Percentiles rank a stretch among this genome's conserved stretches.
These are phyloP conservation scores for Ganoderma sp. DNA, from an alignment of 1,284 basidiomycete genomes.

Conservation along the genomic window DNA sequence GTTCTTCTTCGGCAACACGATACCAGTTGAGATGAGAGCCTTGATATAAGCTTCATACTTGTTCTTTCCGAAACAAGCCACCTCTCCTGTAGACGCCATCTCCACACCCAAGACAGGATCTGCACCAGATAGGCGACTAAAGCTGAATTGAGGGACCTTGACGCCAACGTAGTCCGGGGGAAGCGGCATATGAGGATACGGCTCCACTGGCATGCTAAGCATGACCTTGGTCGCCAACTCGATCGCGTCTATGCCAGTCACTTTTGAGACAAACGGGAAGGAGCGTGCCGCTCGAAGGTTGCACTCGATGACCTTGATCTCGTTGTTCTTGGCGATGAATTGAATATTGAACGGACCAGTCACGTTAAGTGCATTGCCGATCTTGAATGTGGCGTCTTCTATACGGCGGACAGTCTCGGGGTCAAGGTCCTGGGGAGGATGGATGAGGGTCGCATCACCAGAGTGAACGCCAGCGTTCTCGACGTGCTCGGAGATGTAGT, in stretches of 20 bases:
- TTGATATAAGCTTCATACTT: constrained; percentile 99
- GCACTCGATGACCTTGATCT: constrained; percentile 99
- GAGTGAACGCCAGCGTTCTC: constrained; percentile 99
- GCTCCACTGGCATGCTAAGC: constrained; percentile 87
- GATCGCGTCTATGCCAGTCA: constrained; percentile 96
- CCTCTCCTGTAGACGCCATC: constrained; percentile 99
- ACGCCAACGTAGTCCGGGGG: constrained; percentile 96
- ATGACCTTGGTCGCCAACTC: constrained; percentile 99
- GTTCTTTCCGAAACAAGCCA: constrained; percentile 97
- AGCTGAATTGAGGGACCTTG: constrained; percentile 99
- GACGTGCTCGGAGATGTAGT: constrained; percentile 99
- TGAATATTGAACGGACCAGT: constrained; percentile 99
- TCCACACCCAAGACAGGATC: constrained; percentile 99
- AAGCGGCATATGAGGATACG: constrained; percentile 89
- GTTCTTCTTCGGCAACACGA: constrained; percentile 94
- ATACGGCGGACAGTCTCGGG: constrained; percentile 96
- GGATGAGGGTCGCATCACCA: constrained; percentile 96
- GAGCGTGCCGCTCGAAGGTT: constrained; percentile 97
- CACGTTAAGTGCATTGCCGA: constrained; percentile 97
- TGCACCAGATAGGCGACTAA: constrained; percentile 93
- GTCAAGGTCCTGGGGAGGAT: constrained; percentile 97
- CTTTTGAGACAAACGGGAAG: constrained; percentile 99
- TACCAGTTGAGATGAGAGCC: constrained; percentile 95
- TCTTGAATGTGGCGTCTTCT: constrained; percentile 96
- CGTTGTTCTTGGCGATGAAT: constrained; percentile 99